phyloP scores from a whole-genome alignment of 2,329 filamentous ascomycete genomes.

The Gaeumannomyces sp. region DNA sequence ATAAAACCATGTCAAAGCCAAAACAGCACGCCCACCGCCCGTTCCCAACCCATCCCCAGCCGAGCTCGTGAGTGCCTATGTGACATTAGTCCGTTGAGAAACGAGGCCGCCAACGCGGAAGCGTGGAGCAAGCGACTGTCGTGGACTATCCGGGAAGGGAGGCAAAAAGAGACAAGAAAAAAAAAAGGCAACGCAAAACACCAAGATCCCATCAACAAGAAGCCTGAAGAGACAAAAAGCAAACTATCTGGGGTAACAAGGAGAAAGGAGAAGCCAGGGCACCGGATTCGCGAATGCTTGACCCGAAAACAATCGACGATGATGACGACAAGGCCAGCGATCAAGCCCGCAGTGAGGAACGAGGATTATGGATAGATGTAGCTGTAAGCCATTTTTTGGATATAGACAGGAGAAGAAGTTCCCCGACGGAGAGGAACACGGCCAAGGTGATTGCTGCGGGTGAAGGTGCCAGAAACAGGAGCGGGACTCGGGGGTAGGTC shows the following conservation, averaged over 20 bases:
- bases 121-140: background rate
- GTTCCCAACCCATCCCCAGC: background rate
- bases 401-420: conserved; percentile 7
- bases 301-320: background rate
- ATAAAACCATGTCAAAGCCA: background rate
- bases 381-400: conserved; percentile 7
- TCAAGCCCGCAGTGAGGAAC: background rate
- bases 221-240: background rate
- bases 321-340: background rate
- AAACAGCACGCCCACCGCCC: background rate
- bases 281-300: background rate
- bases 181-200: conserved; percentile 14
- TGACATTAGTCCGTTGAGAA: background rate
- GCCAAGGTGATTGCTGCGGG: background rate
- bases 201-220: background rate
- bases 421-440: background rate
- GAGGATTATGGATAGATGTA: conserved; percentile 2
- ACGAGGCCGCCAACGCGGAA: background rate
- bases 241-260: background rate
- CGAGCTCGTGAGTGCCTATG: background rate
- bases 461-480: background rate
- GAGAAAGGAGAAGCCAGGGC: conserved; percentile 5
- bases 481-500: background rate
- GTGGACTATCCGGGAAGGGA: background rate
- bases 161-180: conserved; percentile 10